A percentile compares a stretch with the other conserved stretches of the same genome.
phyloP scores from a whole-genome alignment of 495 filamentous ascomycete genomes.

The Glutinoglossum americanum region DNA sequence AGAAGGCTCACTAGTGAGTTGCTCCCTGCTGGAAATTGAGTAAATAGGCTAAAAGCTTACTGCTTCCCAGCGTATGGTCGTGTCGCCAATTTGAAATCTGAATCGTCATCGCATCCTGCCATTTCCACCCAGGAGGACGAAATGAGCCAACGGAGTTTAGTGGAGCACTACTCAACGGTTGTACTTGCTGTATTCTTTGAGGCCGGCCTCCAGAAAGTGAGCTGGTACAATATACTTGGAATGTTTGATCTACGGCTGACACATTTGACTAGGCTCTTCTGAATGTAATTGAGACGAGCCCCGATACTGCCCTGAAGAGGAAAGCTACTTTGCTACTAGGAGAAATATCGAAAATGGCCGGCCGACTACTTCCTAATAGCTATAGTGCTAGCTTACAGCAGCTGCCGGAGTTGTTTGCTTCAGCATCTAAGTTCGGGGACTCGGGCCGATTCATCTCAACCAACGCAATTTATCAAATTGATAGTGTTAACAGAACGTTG shows the following conservation, averaged over 20 bases:
- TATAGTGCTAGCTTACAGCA: constrained; percentile 68
- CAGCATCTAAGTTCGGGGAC: constrained; percentile 45
- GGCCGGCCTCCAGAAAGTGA: constrained; percentile 53
- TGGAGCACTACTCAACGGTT: constrained; percentile 85
- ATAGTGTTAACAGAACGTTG: constrained; percentile 85
- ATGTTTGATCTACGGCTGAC: neutral
- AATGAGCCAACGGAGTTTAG: constrained; percentile 52
- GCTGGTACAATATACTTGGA: neutral
- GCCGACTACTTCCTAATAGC: constrained; percentile 54
- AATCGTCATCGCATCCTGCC: constrained; percentile 25
- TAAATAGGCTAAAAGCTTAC: constrained; percentile 1
- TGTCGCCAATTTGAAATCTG: constrained; percentile 66
- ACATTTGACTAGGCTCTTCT: constrained; percentile 28
- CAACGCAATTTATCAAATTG: constrained; percentile 85
- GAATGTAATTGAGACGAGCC: constrained; percentile 43
- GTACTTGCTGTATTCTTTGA: constrained; percentile 69
- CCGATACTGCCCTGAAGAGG: constrained; percentile 53
- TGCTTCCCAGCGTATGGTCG: constrained; percentile 43
- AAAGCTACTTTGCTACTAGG: constrained; percentile 81
- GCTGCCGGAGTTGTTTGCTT: constrained; percentile 57
- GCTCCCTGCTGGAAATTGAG: neutral
- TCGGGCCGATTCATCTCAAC: constrained; percentile 61
- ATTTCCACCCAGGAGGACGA: constrained; percentile 33
- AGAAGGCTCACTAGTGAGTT: constrained; percentile 51
- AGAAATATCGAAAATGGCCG: constrained; percentile 74